Evolutionary conservation across 148 eudicot species (phyloP), one percentile per base, ranked within the genome.

Genomic region (Persicaria maculosa): DNA sequence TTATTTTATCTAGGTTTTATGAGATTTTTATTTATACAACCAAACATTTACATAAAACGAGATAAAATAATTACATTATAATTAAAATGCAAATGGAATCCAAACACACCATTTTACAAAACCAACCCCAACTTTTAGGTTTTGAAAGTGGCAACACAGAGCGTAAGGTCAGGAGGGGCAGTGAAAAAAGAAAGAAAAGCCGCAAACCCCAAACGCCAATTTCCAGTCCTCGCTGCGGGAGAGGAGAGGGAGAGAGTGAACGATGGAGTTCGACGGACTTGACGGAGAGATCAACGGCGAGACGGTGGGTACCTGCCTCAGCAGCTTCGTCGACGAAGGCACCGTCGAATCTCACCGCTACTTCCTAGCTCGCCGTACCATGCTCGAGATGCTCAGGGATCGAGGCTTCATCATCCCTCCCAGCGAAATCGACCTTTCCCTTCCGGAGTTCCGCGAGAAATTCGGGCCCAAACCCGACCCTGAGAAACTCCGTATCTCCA

Each of bases 351-450:
- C 91, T 64, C 98, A 93, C 81, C 76, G 94, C 2, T 91, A 91
- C 93, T 93, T 82, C 76, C 79, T 89, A 1, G 88, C 98, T 0
- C 84, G 98, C 0, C 84, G 86, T 72, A 93, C 98, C 0, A 44
- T 77, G 14, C 80, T 91, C 6, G 94, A 93, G 76, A 91, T 93
- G 98, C 88, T 93, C 43, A 82, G 74, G 55, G 98, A 93, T 59
- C 79, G 97, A n/a, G 98, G 98, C 47, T 93, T 81, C 69, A 77
- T 81, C 4, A 88, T 93, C 0, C 89, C 95, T 19, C 44, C 36
- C 44, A 74, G 86, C 0, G 97, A 93, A 58, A 83, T 91, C 48
- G 69, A 89, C 0, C 55, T 85, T 9, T 48, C 95, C 68, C 90
- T 93, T 10, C 40, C 68, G 0, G 86, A 89, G 1, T 93, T 93